Conservation (phyloP, 2,329 filamentous ascomycete genomes). For the Fusarium sp. region DNA sequence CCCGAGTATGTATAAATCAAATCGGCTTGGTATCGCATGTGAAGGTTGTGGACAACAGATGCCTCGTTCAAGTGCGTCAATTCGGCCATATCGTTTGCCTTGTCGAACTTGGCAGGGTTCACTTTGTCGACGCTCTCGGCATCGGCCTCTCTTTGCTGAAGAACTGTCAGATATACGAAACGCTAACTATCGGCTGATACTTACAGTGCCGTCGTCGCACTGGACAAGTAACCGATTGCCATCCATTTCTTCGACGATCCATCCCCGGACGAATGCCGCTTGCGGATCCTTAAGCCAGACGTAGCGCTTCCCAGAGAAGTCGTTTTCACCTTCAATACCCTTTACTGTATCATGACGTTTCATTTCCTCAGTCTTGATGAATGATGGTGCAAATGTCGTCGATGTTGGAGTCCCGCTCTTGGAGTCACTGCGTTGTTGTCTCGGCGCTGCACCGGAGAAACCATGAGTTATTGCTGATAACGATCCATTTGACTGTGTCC, state of each 20-base stretch:
- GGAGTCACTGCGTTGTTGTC: conserved; percentile 68
- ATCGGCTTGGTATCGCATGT: conserved; percentile 94
- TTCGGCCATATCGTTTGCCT: conserved; percentile 99
- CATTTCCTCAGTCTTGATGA: conserved; percentile 90
- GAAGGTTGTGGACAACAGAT: conserved; percentile 96
- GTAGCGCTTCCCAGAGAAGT: conserved; percentile 98
- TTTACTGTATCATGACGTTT: conserved; percentile 68
- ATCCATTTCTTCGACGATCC: conserved; percentile 85
- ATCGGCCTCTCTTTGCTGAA: conserved; percentile 86
- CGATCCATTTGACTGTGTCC: conserved; percentile 75
- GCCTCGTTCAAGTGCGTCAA: conserved; percentile 97
- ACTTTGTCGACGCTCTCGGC: conserved; percentile 95
- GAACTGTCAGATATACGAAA: conserved; percentile 32
- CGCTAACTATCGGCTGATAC: conserved; percentile 47
- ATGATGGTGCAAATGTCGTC: conserved; percentile 93
- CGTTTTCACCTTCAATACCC: conserved; percentile 95
- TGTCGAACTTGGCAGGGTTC: conserved; percentile 99
- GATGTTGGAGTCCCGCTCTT: conserved; percentile 72
- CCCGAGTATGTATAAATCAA: conserved; percentile 99
- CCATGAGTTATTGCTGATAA: conserved; percentile 48
- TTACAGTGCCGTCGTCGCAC: conserved; percentile 89
- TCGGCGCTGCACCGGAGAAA: conserved; percentile 17
- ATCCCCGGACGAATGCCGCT: conserved; percentile 90
- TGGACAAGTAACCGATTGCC: conserved; percentile 82
- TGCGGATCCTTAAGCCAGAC: conserved; percentile 94